Evolutionary conservation across 257 asterid species (phyloP), one percentile per base, ranked within the genome.

Genomic region (Forsythia viridissima): DNA sequence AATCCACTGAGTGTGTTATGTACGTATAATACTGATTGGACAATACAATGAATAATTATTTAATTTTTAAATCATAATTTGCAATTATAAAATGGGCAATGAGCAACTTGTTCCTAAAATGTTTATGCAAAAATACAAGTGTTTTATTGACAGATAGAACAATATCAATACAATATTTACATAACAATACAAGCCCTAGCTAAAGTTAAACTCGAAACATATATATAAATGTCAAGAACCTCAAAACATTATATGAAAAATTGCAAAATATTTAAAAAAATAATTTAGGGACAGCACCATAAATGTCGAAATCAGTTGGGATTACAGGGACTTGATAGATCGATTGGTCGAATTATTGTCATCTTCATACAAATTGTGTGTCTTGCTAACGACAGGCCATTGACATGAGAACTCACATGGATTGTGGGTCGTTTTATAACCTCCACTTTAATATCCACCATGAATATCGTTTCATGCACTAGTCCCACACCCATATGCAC

Each of bases 341-440:
- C 39, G 40, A 2, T 9, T 41, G 77, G 48, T 68, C 82, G 77
- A 67, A 76, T 61, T n/a, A n/a, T 70, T 0, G 81, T 87, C 86
- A 87, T 71, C 75, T 79, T 81, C 80, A 48, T 30, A 69, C 75
- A 83, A 73, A 66, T 83, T 83, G 10, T 30, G 37, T 79, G 78
- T 75, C 71, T 55, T 37, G 68, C 66, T 41, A 70, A 57, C 68
- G 76, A 43, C 73, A 11, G 59, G 77, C 79, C 76, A 20, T 77
- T 46, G 75, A 43, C 73, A 78, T 80, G 24, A 66, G 44, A 82
- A 79, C 77, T 82, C 89, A 84, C 91, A 85, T 85, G 91, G 85
- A 79, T 72, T 42, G 88, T 85, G 89, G 91, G 88, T 79, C 89
- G 76, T 84, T 84, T 82, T 69, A 40, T 84, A 85, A 84, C 79